Base-by-base conservation (phyloP, 768 basidiomycete genomes). In the Russula vinacea region DNA sequence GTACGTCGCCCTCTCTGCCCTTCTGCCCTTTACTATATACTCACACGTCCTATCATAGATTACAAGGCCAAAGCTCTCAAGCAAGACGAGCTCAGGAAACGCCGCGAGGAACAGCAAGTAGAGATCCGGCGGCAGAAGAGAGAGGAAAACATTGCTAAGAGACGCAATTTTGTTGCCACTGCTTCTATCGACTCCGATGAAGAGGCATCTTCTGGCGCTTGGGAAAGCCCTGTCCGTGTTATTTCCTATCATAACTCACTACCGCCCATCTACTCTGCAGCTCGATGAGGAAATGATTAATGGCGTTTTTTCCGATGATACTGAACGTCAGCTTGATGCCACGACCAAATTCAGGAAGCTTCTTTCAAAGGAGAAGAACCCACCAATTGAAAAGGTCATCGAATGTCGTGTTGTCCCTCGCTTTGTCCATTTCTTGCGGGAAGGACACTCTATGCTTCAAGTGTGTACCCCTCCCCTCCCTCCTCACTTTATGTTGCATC, bases 301-400 rank as follows among this genome's bases (percentile, higher is more conserved):
- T 60, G 94, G 88, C 61, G 94, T 99, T 32, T 96, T 97, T 76
- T 93, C 92, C 26, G 88, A 94, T 57, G 89, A 95, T 75, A 80
- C 88, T 35, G 93, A 97, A 64, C 88, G 85, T 70, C 97, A 99
- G 77, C 80, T 96, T 65, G 95, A 98, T 76, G 91, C 96, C 73
- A 98, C 97, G 19, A 98, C 93, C 73, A 96, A 92, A 78, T 98
- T 98, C 83, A 89, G 97, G 72, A 99, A 98, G 78, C 83, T 99
- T 45, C 85, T 99, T 68, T 98, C 95, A 69, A 99, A 99, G 79
- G 97, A 99, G 80, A 96, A 95, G 81, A 99, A 98, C 75, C 97
- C 97, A 53, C 97, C 96, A 22, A 99, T 99, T 74, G 97, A 99
- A 76, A 87, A 88, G 75, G 97, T 99, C 70, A 98, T 96, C 75